Evolutionary conservation across 2,329 filamentous ascomycete species (phyloP), one percentile per base, ranked within the genome.

Genomic region (Penicillium expansum): DNA sequence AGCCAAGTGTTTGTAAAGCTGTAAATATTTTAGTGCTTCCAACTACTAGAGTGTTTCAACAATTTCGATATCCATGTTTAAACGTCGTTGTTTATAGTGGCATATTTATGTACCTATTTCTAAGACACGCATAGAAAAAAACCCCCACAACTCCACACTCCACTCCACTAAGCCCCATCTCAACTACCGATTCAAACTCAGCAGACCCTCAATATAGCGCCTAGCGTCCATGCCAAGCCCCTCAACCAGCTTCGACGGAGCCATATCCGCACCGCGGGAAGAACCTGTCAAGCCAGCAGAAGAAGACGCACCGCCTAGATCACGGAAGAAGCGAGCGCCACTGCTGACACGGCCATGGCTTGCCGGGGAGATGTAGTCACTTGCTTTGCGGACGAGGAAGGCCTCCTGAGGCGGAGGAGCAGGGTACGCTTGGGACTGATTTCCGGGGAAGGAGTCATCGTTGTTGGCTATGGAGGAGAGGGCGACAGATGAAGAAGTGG

Each of bases 211-310:
- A 58, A 80, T 75, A 71, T 79, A 80, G 55, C 71, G 73, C 58
- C 74, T 72, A 20, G 77, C 73, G 71, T 80, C 77, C 38, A 80
- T 66, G 1, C 78, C 78, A 38, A 80, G 62, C 8, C 78, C 78
- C 59, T 80, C 77, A 10, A 72, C 75, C 44, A 76, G 58, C 54
- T 69, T 77, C 22, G 66, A 74, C 0, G 74, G 69, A 7, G 65
- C 68, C 33, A 62, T 70, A 57, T 68, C 75, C n/a, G 52, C 41
- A 45, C 67, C 62, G 63, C 60, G 52, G 49, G 58, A 67, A 58
- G 60, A 44, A 16, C 43, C 63, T 20, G 56, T 49, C 48, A 64
- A 59, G 45, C 59, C 62, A 29, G 59, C 53, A 24, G 71, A 66
- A 20, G 68, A 67, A 2, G 67, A 69, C 4, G 68, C 71, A 9